Evolutionary conservation across 169 alveolate genomes (phyloP), one percentile per base, ranked within the genome.

Genomic region (Eimeria tenella): DNA sequence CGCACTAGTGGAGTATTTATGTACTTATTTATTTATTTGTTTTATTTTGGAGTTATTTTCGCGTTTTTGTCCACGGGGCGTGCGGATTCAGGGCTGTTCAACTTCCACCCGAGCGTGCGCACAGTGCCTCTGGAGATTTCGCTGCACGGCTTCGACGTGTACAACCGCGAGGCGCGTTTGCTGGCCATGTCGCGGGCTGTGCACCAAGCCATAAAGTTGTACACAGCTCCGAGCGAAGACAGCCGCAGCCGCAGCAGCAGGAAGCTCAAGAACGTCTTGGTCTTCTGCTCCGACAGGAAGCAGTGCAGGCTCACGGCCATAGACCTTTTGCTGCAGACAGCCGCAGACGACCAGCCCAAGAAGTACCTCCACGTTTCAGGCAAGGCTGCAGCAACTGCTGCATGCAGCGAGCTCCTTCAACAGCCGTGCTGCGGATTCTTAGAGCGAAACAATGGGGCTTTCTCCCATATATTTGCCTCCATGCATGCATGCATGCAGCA

Each of bases 221-320:
- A 89, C 94, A 91, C 97, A 10, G 94, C 95, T 21, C 94, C 94
- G 56, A 52, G 84, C 19, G 86, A 73, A 58, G 95, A 79, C 42
- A 31, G 42, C 42, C 0, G 42, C 42, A 31, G 42, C 42, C 0
- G 42, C 42, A 52, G 73, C 73, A 62, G 86, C 79, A 23, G 92
- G 52, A 91, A 81, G 42, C 92, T 91, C 60, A 96, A 96, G 87
- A 96, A 97, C 42, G 98, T 97, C 56, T 96, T 99, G 42, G 97
- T 99, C 53, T 98, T 98, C 96, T 99, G 98, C 58, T 97, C 99
- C n/a, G 99, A 98, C 82, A 97, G 99, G 84, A 98, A 98, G 88
- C 98, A 98, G 96, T 98, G 99, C 74, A 97, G 99, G 81, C 94
- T 98, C 87, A 93, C 99, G 55, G 99, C 99, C 65, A 94, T 98